Conservation (phyloP, 176 grass and related monocot species). For the Tillandsia fasciculata region DNA sequence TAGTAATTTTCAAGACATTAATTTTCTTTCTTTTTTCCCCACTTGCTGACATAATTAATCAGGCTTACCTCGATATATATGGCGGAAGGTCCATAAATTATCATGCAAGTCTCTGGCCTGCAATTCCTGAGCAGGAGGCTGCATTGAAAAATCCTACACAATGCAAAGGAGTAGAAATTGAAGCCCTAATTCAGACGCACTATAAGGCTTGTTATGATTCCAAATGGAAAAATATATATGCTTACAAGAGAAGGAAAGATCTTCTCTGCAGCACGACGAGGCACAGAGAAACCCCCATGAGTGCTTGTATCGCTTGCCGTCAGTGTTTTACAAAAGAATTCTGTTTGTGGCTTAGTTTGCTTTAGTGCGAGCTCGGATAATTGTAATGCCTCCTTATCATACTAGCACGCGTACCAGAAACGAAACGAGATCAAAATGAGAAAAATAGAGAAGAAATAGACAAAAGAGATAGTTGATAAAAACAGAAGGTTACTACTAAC, state of each 20-base stretch:
- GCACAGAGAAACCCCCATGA: constrained; percentile 96
- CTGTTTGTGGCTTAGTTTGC: constrained; percentile 71
- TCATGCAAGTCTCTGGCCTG: constrained; percentile 94
- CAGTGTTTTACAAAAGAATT: constrained; percentile 97
- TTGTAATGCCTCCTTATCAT: constrained; percentile 86
- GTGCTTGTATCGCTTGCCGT: constrained; percentile 98
- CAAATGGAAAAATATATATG: constrained; percentile 4
- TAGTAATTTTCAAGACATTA: not conserved
- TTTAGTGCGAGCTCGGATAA: constrained; percentile 86
- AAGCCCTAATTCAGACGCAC: not conserved
- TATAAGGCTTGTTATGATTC: not conserved
- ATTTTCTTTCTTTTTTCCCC: not conserved
- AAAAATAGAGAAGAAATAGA: constrained; percentile 7
- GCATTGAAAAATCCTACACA: constrained; percentile 85
- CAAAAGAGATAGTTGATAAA: not conserved
- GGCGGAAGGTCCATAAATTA: constrained; percentile 85
- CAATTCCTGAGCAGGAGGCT: constrained; percentile 89
- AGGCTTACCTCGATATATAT: constrained; percentile 85
- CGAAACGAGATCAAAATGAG: constrained; percentile 12
- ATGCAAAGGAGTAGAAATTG: not conserved
- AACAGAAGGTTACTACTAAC: constrained; percentile 41
- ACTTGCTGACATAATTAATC: not conserved
- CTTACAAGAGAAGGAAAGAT: constrained; percentile 86
- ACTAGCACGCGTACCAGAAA: constrained; percentile 36
- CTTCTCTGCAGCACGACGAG: constrained; percentile 93